phyloP scores from a whole-genome alignment of 139 green algal species.

The Closterium sp. region DNA sequence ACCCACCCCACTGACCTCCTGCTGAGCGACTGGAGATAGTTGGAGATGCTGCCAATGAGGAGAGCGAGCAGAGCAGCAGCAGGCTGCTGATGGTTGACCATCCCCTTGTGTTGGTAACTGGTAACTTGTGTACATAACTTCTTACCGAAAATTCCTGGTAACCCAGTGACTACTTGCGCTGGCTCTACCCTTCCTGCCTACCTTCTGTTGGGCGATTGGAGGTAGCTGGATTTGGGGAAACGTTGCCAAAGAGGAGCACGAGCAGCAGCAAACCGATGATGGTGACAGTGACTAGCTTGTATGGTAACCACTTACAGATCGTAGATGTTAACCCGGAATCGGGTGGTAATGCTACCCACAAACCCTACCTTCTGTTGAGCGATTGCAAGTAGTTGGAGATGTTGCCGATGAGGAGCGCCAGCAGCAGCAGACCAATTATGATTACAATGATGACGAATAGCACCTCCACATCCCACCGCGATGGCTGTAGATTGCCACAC shows the following conservation, averaged over 20 bases:
- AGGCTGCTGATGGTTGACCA: no score
- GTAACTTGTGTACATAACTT: no score
- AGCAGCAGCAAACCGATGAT: conserved; percentile 30
- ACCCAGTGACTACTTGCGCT: no score
- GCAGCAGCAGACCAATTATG: conserved; percentile 26
- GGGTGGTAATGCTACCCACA: no score
- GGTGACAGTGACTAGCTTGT: not conserved
- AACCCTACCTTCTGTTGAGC: conserved; percentile 2
- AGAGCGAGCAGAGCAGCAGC: no score
- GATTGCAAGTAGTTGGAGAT: conserved; percentile 40
- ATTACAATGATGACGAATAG: conserved; percentile 17
- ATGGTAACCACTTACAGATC: not conserved
- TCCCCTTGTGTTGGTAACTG: no score
- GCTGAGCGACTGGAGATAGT: no score
- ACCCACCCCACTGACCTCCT: no score
- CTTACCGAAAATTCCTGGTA: no score
- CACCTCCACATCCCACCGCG: conserved; percentile 3
- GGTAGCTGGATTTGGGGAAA: conserved; percentile 36
- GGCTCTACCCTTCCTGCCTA: no score
- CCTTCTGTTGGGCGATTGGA: conserved; percentile 9
- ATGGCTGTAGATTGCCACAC: conserved; percentile 6
- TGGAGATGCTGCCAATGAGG: no score
- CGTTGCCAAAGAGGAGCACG: conserved; percentile 43
- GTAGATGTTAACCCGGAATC: no score
- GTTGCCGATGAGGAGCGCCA: conserved; percentile 41